These are phyloP conservation scores for Quercus tomentella DNA, from an alignment of 331 rosid species.

Conservation along the genomic window DNA sequence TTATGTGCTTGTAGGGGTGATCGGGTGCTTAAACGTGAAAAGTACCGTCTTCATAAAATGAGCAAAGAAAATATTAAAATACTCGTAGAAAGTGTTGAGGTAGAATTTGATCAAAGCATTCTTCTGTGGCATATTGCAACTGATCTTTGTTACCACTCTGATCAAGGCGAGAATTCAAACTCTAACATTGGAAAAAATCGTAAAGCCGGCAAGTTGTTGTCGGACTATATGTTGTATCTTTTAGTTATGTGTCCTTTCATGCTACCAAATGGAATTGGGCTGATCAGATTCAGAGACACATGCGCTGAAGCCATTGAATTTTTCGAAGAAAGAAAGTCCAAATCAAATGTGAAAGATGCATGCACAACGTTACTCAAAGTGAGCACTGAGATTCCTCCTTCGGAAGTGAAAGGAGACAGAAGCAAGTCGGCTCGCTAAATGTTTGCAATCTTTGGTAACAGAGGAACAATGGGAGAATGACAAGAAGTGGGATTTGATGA, in stretches of 20 bases:
- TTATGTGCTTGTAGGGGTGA: not conserved
- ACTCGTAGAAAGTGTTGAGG: not conserved
- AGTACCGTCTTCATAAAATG: no score
- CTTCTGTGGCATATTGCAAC: slow-evolving; percentile 21
- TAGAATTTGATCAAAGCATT: slow-evolving; percentile 16
- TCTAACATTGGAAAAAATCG: not conserved
- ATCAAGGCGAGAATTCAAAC: not conserved
- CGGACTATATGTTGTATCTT: slow-evolving; percentile 17
- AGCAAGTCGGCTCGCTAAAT: not conserved
- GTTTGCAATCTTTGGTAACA: not conserved
- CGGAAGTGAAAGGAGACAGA: no score
- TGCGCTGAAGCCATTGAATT: not conserved
- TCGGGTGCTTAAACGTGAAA: not conserved
- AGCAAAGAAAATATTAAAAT: no score
- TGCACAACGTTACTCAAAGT: not conserved
- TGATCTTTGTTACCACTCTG: not conserved
- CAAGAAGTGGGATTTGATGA: not conserved
- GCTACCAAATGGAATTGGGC: slow-evolving; percentile 3
- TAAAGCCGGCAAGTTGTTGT: not conserved
- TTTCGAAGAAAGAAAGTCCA: not conserved
- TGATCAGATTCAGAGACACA: not conserved
- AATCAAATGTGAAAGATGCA: not conserved
- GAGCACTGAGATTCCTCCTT: no score
- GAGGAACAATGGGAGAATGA: not conserved
- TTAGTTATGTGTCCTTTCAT: slow-evolving; percentile 3